These are phyloP conservation scores for Boletus reticulatus DNA, from an alignment of 768 basidiomycete genomes.

Conservation along the genomic window DNA sequence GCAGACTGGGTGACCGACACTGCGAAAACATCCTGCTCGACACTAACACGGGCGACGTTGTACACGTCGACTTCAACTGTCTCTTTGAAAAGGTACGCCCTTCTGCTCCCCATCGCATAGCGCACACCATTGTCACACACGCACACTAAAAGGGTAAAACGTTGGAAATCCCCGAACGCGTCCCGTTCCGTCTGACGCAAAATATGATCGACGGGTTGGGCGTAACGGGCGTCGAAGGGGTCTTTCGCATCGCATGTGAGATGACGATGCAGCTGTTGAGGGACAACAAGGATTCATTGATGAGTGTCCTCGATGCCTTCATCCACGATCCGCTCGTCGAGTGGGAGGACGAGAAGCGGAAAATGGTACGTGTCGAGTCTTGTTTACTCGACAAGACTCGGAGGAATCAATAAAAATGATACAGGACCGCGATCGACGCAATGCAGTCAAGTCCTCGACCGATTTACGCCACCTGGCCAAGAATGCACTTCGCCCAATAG, in stretches of 20 bases:
- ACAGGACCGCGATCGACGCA: slow-evolving; percentile 48
- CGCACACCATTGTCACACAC: background rate
- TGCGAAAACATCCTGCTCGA: slow-evolving; percentile 96
- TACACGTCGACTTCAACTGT: slow-evolving; percentile 98
- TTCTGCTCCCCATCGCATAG: background rate
- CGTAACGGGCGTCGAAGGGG: slow-evolving; percentile 91
- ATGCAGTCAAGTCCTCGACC: slow-evolving; percentile 45
- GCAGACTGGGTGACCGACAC: slow-evolving; percentile 95
- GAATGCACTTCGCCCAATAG: slow-evolving; percentile 75
- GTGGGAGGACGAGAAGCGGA: slow-evolving; percentile 84
- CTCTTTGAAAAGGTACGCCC: slow-evolving; percentile 84
- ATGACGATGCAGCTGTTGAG: slow-evolving; percentile 84
- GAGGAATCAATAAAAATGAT: background rate
- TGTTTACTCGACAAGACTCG: background rate
- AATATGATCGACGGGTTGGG: slow-evolving; percentile 92
- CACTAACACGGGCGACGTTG: slow-evolving; percentile 79
- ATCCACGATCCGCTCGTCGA: slow-evolving; percentile 96
- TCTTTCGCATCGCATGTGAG: slow-evolving; percentile 89
- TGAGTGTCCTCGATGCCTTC: slow-evolving; percentile 96
- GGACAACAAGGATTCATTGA: slow-evolving; percentile 87
- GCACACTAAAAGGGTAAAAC: slow-evolving; percentile 56
- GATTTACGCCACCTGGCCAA: slow-evolving; percentile 70
- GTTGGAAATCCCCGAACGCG: slow-evolving; percentile 85
- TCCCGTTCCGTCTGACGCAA: slow-evolving; percentile 93
- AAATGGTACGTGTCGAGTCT: slow-evolving; percentile 41